Base-by-base conservation (phyloP, 306 rosid genomes). In the Prinsepia uniflora region DNA sequence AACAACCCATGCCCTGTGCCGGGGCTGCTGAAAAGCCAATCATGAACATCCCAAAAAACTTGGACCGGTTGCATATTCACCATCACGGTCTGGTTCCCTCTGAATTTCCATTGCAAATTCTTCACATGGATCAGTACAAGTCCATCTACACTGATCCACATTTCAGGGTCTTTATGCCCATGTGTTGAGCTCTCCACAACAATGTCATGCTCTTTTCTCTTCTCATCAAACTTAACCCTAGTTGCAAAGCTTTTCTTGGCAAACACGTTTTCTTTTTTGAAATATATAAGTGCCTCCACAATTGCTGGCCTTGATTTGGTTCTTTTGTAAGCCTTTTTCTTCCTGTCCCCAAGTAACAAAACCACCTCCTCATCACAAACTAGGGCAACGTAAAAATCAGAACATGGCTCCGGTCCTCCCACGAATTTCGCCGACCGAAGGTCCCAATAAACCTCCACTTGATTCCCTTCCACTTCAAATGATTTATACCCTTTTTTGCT, bases 121-220 rank as follows among this genome's bases (percentile, higher is more conserved):
- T 79, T 86, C 1, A 93, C 88, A 69, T 93, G 98, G 67, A 93
- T 73, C 74, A 86, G 49, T 43, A 93, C 93, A 41, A 93, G 85
- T 41, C 98, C 98, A 63, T 93, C 96, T 36, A 93, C 73, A 70
- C 96, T 90, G 8, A 93, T 87, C 98, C 98, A 90, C 96, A 93
- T 93, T 63, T 93, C 96, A 0, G 98, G 98, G 9, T 93, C 96
- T 13, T 70, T 83, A 0, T 65, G 75, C 19, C 85, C 91, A 4
- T 70, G 55, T 0, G 87, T 83, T 10, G 96, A 86, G 56, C 89
- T 90, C 73, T 90, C 96, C 17, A 92, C 98, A 1, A 92, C 96
- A 53, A 92, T 86, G 24, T 90, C 98, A 12, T 82, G 85, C 61
- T 82, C 89, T 67, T 77, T 83, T 10, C 81, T 76, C 45, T 78